These are phyloP conservation scores for Podospora fimiseda DNA, from an alignment of 495 filamentous ascomycete genomes.

Conservation along the genomic window DNA sequence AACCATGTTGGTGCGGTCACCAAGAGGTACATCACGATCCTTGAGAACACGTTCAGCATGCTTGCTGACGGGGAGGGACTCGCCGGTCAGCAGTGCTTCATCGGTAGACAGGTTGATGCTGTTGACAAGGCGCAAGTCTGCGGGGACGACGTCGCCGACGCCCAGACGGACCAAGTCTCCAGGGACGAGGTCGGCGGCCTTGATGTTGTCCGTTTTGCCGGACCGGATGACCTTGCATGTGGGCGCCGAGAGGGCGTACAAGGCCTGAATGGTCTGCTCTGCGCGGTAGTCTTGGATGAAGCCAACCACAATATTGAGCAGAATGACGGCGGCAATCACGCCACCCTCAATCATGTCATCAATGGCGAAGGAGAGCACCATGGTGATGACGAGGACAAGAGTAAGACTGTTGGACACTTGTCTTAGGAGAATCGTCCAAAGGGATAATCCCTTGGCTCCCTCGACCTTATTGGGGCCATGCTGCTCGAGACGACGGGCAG, in stretches of 20 bases:
- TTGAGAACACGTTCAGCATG: slow-evolving; percentile 28
- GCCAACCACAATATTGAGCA: slow-evolving; percentile 70
- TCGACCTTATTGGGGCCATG: slow-evolving; percentile 49
- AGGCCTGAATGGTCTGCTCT: slow-evolving; percentile 80
- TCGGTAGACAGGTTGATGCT: slow-evolving; percentile 59
- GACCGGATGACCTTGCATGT: slow-evolving; percentile 69
- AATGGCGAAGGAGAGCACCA: slow-evolving; percentile 76
- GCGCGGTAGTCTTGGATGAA: slow-evolving; percentile 81
- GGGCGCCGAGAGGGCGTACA: slow-evolving; percentile 70
- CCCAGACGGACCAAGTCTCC: slow-evolving; percentile 74
- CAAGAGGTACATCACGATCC: slow-evolving; percentile 47
- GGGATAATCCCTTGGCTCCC: slow-evolving; percentile 43
- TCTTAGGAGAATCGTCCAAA: slow-evolving; percentile 50
- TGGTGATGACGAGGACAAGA: slow-evolving; percentile 66
- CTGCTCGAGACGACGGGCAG: slow-evolving; percentile 37
- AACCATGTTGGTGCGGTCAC: slow-evolving; percentile 63
- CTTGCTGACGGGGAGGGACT: slow-evolving; percentile 50
- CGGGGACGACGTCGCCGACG: slow-evolving; percentile 76
- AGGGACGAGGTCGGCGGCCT: slow-evolving; percentile 61
- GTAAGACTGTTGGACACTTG: slow-evolving; percentile 50
- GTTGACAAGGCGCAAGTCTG: slow-evolving; percentile 67
- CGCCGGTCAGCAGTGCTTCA: slow-evolving; percentile 53
- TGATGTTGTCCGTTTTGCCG: slow-evolving; percentile 54
- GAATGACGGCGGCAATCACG: slow-evolving; percentile 73
- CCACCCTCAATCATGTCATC: slow-evolving; percentile 78